Base-by-base conservation (phyloP, 495 filamentous ascomycete genomes). In the Rostrohypoxylon terebratum region DNA sequence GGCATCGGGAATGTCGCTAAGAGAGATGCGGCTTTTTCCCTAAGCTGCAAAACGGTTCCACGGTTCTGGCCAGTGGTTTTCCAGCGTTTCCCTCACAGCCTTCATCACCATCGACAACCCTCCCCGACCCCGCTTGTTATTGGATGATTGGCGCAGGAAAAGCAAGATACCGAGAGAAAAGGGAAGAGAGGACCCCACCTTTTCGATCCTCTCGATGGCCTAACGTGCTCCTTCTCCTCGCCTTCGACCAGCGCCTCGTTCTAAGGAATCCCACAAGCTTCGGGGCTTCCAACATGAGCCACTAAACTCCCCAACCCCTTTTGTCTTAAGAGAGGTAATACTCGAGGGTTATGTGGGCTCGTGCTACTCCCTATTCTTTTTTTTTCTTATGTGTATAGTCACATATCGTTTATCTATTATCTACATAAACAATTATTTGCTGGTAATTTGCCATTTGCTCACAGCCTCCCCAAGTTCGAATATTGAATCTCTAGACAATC, bases 121-220 rank as follows among this genome's bases (percentile, higher is more conserved):
- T 20, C n/a, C 42, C 42, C 33, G 31, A 61, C 66, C 62, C 71
- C 62, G 66, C 66, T 65, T 69, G 50, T 23, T 23, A 59, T n/a
- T 54, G 66, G 55, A 48, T 62, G 65, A 69, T 73, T 73, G 66
- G 66, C 44, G 51, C 53, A 58, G 38, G 38, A 33, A 55, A 53
- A 63, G 61, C 55, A 54, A 73, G 66, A 73, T 66, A 68, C n/a
- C 13, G 60, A 68, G 40, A 63, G 58, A 60, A 66, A 61, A 63
- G 44, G 58, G 62, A 53, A 66, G 61, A 62, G 34, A 40, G 45
- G 44, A 48, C 71, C 71, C 71, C 66, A 66, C 71, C 61, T 64
- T 63, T 62, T 69, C 44, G 66, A 73, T 73, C 66, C 71, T 73
- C 61, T 73, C 51, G 51, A 64, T 66, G 66, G 66, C 59, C 62